Conservation (phyloP, 192 early-diverging fungal genomes). For the Coemansia sp. region DNA sequence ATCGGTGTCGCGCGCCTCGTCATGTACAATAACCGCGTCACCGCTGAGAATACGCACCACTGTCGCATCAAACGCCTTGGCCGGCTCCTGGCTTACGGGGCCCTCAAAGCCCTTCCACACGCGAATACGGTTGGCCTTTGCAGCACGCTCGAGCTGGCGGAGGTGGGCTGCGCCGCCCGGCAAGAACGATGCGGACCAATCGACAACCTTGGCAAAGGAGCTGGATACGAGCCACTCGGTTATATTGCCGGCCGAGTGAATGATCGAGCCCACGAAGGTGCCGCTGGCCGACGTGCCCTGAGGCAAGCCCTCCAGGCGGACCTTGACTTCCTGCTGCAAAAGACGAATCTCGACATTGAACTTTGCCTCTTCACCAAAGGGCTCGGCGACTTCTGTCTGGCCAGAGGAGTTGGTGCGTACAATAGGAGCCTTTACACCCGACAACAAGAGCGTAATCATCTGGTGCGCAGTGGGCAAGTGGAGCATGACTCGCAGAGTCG, state of each 20-base stretch:
- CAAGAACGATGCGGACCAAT: conserved; percentile 73
- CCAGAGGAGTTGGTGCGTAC: conserved; percentile 71
- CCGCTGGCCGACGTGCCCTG: conserved; percentile 51
- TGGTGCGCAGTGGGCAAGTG: conserved; percentile 67
- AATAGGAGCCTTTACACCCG: conserved; percentile 81
- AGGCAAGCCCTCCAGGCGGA: conserved; percentile 70
- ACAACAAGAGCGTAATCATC: conserved; percentile 61
- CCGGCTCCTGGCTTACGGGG: not conserved
- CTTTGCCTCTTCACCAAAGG: conserved; percentile 89
- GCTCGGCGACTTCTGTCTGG: conserved; percentile 69
- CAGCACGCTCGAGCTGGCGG: conserved; percentile 70
- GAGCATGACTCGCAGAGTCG: conserved; percentile 71
- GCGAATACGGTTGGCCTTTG: conserved; percentile 74
- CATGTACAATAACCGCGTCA: conserved; percentile 54
- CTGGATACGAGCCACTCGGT: conserved; percentile 74
- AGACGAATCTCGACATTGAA: conserved; percentile 87
- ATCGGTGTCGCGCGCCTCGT: conserved; percentile 37
- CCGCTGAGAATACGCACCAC: conserved; percentile 57
- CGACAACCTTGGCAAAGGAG: conserved; percentile 80
- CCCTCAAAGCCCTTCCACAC: conserved; percentile 62
- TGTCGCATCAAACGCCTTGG: conserved; percentile 44
- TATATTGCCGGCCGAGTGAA: conserved; percentile 88
- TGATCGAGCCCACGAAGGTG: conserved; percentile 70
- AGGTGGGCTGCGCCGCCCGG: conserved; percentile 56
- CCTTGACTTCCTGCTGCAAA: conserved; percentile 83